These are phyloP conservation scores for Ophiostoma ulmi DNA, from an alignment of 2,329 filamentous ascomycete species.

Conservation along the genomic window DNA sequence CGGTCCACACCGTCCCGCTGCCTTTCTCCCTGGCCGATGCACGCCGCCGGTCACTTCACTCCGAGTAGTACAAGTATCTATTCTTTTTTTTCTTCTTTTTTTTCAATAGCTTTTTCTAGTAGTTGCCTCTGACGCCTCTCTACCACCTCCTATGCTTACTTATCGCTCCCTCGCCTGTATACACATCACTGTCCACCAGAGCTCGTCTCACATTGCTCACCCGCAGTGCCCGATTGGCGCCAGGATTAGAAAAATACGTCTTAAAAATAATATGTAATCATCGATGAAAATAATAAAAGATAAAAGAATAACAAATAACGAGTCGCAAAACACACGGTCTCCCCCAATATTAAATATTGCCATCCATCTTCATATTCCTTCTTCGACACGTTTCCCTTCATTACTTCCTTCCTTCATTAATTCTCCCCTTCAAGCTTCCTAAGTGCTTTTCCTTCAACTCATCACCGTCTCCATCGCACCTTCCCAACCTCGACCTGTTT, in stretches of 20 bases:
- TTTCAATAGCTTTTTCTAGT: background rate
- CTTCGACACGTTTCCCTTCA: background rate
- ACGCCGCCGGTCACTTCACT: constrained; percentile 3
- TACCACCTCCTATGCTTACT: background rate
- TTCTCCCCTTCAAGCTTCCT: too few species aligned
- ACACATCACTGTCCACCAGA: background rate
- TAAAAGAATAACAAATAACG: background rate
- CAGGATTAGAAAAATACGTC: background rate
- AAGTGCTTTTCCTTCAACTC: background rate
- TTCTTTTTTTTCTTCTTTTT: background rate
- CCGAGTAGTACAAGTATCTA: background rate
- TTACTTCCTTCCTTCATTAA: background rate
- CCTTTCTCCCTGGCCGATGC: constrained; percentile 6
- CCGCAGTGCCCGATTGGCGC: constrained; percentile 11
- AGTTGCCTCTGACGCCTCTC: background rate
- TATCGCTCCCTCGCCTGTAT: constrained; percentile 1
- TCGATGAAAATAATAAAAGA: background rate
- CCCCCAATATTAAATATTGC: background rate
- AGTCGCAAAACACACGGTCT: background rate
- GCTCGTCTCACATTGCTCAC: constrained; percentile 13
- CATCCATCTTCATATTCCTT: background rate
- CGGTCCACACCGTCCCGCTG: constrained; percentile 4
- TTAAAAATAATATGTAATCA: background rate
- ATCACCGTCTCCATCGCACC: background rate
- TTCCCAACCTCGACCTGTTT: background rate